Evolutionary conservation across 1,284 basidiomycete species (phyloP).

Genomic region (Austroboletus rostrupii): DNA sequence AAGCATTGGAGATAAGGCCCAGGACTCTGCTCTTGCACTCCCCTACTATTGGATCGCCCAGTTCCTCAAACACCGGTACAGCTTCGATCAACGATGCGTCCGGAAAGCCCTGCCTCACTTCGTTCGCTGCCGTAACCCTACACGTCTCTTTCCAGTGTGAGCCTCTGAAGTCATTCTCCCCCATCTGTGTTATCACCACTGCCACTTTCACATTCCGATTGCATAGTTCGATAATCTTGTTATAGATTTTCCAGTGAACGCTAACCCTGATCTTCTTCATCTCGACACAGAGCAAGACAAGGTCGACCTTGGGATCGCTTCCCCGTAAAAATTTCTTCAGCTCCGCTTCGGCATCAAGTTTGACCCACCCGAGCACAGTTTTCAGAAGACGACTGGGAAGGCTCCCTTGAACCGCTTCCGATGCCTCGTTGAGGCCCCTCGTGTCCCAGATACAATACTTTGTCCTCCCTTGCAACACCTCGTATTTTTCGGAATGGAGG

Average conservation of each 20-base stretch:
- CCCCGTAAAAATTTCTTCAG: constrained; percentile 16
- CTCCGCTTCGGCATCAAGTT: constrained; percentile 17
- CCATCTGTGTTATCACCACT: constrained; percentile 33
- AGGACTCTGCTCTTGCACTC: constrained; percentile 23
- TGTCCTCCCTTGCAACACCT: constrained; percentile 5
- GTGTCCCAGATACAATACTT: constrained; percentile 25
- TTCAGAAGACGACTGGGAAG: constrained; percentile 4
- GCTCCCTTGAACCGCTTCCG: neutral
- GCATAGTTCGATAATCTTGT: constrained; percentile 19
- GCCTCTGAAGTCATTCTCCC: constrained; percentile 4
- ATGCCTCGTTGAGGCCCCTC: constrained; percentile 24
- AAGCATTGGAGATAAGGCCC: constrained; percentile 16
- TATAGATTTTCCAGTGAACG: constrained; percentile 21
- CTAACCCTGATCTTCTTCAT: constrained; percentile 14
- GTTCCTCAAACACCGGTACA: constrained; percentile 13
- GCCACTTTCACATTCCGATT: constrained; percentile 12
- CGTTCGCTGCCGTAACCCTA: constrained; percentile 2
- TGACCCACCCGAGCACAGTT: neutral
- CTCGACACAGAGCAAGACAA: constrained; percentile 24
- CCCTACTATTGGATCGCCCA: constrained; percentile 12
- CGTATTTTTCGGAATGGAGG: constrained; percentile 6
- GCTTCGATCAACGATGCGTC: constrained; percentile 14
- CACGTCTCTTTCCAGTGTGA: constrained; percentile 20
- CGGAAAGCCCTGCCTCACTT: constrained; percentile 13
- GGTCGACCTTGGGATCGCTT: constrained; percentile 9